Base-by-base conservation (phyloP, 768 basidiomycete genomes). In the Suillus placidus region DNA sequence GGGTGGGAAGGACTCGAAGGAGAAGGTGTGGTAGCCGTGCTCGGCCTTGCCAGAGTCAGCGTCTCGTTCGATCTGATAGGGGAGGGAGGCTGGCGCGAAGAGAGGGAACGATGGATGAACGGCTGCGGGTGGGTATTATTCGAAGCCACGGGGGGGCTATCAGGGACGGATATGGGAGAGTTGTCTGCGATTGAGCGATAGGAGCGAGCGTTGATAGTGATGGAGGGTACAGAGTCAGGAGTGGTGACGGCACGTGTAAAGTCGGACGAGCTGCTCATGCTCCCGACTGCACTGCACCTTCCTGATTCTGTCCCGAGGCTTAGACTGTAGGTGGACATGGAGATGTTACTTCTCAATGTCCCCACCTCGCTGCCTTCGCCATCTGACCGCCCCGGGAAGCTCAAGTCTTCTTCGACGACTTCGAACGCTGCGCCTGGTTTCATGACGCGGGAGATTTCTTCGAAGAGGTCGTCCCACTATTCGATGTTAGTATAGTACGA, bases 371-470 rank as follows among this genome's bases (percentile, higher is more conserved):
- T 60, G 40, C 58, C 58, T 6, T 60, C 58, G 6, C 30, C 26
- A 12, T 60, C 58, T 37, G 58, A 66, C 67, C 79, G 82, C 14
- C 90, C 89, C 1, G 90, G 91, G 70, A 92, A 91, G 71, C 84
- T 87, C 4, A 93, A 73, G 67, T 93, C 90, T 74, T 91, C 90
- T 72, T 93, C 91, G 58, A 90, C 79, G 76, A 92, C 81, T 88
- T 92, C 89, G 63, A 92, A 84, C 7, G 87, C 85, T n/a, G 81
- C 90, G 43, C 90, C 89, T 13, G 89, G 84, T 73, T 88, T 91
- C 85, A 92, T 85, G 1, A 93, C 87, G 23, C 91, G 84, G 16
- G 80, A 76, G 23, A 91, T 83, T 73, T 92, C 91, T 78, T 91
- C 89, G 35, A 92, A 81, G 35, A 93, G 74, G 0, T 71, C 62